These are phyloP conservation scores for Solanum ossicruentum DNA, from an alignment of 257 asterid species.

Conservation along the genomic window DNA sequence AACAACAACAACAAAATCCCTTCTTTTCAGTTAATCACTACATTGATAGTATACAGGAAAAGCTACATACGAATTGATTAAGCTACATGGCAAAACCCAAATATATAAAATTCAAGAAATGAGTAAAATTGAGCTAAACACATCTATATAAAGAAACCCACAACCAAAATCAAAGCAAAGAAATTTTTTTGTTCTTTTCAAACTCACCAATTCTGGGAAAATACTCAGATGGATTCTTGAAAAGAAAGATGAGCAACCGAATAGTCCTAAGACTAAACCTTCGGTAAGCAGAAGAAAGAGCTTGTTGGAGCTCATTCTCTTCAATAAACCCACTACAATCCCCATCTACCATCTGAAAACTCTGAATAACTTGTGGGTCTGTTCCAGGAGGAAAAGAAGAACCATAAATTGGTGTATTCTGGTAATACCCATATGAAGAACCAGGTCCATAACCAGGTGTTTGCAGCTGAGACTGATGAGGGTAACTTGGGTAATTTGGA, in stretches of 20 bases:
- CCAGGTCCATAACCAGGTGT: slow-evolving; percentile 9
- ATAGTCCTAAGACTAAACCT: slow-evolving; percentile 49
- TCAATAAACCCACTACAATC: slow-evolving; percentile 69
- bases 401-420: background rate
- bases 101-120: background rate
- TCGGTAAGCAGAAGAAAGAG: slow-evolving; percentile 47
- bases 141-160: background rate
- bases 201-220: slow-evolving; percentile 37
- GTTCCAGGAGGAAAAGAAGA: slow-evolving; percentile 54
- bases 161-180: background rate
- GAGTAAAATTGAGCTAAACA: background rate
- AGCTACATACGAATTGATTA: background rate
- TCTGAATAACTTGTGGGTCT: slow-evolving; percentile 61
- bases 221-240: slow-evolving; percentile 35
- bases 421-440: background rate
- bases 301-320: slow-evolving; percentile 59
- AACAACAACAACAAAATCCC: too few species aligned
- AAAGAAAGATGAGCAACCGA: slow-evolving; percentile 65
- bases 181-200: fast-evolving
- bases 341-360: slow-evolving; percentile 76
- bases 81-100: background rate
- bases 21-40: background rate
- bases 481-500: background rate
- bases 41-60: background rate
- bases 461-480: slow-evolving; percentile 1